Evolutionary conservation across 495 filamentous ascomycete genomes (phyloP), one percentile per base, ranked within the genome.

Genomic region (Xylaria flabelliformis): DNA sequence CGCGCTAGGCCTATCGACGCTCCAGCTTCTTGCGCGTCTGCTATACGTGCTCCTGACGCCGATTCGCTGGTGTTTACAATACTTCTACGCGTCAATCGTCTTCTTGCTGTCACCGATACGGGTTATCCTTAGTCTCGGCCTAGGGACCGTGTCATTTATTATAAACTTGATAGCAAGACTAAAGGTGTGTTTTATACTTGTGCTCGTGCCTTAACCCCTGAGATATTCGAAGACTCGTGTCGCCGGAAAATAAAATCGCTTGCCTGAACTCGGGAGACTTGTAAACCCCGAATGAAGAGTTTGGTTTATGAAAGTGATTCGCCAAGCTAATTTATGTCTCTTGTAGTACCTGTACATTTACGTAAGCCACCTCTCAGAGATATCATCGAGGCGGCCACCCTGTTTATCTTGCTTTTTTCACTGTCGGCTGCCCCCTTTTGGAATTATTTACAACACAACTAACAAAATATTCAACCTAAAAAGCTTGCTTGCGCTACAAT

Each of bases 331-430:
- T 61, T 74, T 48, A 59, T 51, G 67, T 67, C 26, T 46, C 64
- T 67, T 19, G 65, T 41, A 92, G 90, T 88, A 89, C 61, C 76
- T 92, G 29, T 90, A 91, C 75, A 88, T 89, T 75, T 92, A 80
- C 68, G 80, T 81, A 77, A 73, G 80, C 65, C n/a, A 46, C 34
- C 41, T 53, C n/a, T 39, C 36, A 17, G 24, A 39, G n/a, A 24
- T 13, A 34, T 48, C 65, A 39, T 61, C 56, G 32, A 29, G 36
- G 17, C 29, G 17, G 32, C 56, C 56, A 19, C 32, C 58, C 17
- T 36, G 34, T 36, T 36, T 36, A 5, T 36, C 6, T 34, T 34
- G 2, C 4, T 36, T 36, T 36, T 36, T 36, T 36, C 34, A 36
- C 3, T 29, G 29, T 3, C 26, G 4, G 4, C 53, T 56, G 5